Evolutionary conservation across 1,139 yeast genomes (phyloP).

Genomic region (Hansenula anomala): DNA sequence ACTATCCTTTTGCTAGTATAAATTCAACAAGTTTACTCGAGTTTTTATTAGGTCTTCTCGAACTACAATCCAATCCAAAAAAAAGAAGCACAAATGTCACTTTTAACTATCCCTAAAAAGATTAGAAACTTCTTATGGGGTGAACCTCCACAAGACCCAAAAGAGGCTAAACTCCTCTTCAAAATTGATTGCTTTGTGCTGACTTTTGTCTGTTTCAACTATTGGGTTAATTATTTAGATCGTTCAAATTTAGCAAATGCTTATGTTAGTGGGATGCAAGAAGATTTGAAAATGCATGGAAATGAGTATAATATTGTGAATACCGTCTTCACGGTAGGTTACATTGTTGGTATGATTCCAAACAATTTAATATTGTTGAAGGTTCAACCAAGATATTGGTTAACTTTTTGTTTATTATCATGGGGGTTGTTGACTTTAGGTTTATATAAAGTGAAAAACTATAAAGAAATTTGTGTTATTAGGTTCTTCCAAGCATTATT

Average conservation of each 20-base stretch:
- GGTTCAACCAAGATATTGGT: constrained; percentile 50
- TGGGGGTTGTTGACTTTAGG: constrained; percentile 56
- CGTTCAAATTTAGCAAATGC: constrained; percentile 48
- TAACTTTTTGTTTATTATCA: constrained; percentile 45
- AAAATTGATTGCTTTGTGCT: constrained; percentile 55
- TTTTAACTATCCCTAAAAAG: constrained; percentile 8
- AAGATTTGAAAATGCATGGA: constrained; percentile 46
- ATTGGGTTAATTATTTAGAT: constrained; percentile 53
- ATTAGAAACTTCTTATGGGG: constrained; percentile 32
- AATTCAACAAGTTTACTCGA: no score
- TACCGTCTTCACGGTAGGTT: constrained; percentile 57
- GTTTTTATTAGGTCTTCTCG: no score
- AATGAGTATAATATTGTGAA: constrained; percentile 45
- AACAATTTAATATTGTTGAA: constrained; percentile 45
- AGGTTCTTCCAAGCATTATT: constrained; percentile 52
- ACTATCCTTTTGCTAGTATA: no score
- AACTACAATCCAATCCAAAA: no score
- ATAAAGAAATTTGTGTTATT: constrained; percentile 42
- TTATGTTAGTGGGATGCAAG: constrained; percentile 58
- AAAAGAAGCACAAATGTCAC: no score
- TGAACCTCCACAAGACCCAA: constrained; percentile 32
- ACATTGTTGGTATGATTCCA: constrained; percentile 54
- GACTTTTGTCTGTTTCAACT: constrained; percentile 48
- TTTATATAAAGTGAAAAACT: constrained; percentile 39
- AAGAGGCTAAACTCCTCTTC: constrained; percentile 37